These are phyloP conservation scores for Penicillium fuscoglaucum DNA, from an alignment of 2,329 filamentous ascomycete species.

Conservation along the genomic window DNA sequence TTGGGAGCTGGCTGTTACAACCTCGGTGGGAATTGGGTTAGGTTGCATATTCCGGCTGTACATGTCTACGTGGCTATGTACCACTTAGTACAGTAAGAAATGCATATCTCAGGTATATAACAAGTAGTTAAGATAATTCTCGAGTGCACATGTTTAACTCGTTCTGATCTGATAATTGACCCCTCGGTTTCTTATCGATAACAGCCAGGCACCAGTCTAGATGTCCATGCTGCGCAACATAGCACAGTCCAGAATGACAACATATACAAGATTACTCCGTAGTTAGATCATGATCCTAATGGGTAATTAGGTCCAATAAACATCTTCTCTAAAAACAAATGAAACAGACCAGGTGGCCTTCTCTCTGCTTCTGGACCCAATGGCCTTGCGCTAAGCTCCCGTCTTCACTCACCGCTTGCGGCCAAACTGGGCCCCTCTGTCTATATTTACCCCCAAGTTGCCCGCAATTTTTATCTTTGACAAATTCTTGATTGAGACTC, in stretches of 20 bases:
- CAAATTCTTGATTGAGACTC: constrained; percentile 9
- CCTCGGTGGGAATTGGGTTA: neutral
- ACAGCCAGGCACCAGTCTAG: constrained; percentile 6
- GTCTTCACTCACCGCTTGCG: constrained; percentile 32
- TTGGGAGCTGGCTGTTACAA: neutral
- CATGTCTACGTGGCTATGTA: neutral
- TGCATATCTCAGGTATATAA: neutral
- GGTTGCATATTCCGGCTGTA: neutral
- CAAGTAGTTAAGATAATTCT: neutral
- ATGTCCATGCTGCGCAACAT: neutral
- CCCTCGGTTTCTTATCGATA: constrained; percentile 32
- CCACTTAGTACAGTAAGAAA: no score
- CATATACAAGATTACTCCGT: neutral
- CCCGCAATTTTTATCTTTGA: constrained; percentile 7
- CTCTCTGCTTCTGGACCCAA: constrained; percentile 11
- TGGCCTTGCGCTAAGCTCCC: constrained; percentile 16
- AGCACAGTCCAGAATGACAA: neutral
- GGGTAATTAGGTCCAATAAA: neutral
- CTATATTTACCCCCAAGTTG: constrained; percentile 20
- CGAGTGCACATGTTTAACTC: neutral
- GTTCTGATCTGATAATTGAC: neutral
- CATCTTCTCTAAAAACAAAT: neutral
- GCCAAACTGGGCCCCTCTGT: constrained; percentile 23
- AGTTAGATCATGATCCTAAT: neutral
- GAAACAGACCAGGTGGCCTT: constrained; percentile 15